Evolutionary conservation across 2,329 filamentous ascomycete genomes (phyloP).

Genomic region (Xylariaceae sp.): DNA sequence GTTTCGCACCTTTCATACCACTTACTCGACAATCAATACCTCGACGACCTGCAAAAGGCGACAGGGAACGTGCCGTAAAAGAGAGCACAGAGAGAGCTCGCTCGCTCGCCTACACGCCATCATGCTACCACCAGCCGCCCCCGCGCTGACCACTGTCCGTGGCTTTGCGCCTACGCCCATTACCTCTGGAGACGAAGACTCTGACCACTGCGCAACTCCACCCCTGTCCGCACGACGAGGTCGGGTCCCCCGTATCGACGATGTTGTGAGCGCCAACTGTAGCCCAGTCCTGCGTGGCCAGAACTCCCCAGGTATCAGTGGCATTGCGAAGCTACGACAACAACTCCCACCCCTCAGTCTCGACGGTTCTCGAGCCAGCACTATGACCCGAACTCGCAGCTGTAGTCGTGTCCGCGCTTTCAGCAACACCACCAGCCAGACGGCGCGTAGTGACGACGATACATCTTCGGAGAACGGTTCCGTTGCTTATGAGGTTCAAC

Average conservation of each 20-base stretch:
- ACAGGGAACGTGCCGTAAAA: background rate
- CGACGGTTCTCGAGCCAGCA: constrained; percentile 49
- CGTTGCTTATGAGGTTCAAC: constrained; percentile 78
- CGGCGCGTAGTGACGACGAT: constrained; percentile 56
- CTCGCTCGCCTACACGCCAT: constrained; percentile 4
- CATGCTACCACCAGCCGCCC: constrained; percentile 45
- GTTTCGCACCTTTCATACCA: background rate
- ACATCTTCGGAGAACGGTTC: constrained; percentile 63
- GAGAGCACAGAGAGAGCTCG: constrained; percentile 1
- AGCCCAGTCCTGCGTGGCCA: constrained; percentile 54
- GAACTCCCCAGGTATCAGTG: constrained; percentile 56
- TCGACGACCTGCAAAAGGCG: background rate
- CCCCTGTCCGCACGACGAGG: constrained; percentile 34
- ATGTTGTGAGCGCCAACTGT: constrained; percentile 60
- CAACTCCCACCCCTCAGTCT: constrained; percentile 77
- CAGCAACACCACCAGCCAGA: constrained; percentile 50
- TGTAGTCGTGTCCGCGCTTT: constrained; percentile 52
- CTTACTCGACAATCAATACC: background rate
- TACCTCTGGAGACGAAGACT: constrained; percentile 55
- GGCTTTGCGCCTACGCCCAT: constrained; percentile 52
- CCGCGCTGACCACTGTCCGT: constrained; percentile 51
- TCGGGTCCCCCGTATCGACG: constrained; percentile 40
- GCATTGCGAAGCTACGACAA: constrained; percentile 77
- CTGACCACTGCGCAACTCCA: constrained; percentile 42
- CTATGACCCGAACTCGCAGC: constrained; percentile 50